Base-by-base conservation (phyloP, 805 yeast genomes). In the Barnettozyma siamensis region DNA sequence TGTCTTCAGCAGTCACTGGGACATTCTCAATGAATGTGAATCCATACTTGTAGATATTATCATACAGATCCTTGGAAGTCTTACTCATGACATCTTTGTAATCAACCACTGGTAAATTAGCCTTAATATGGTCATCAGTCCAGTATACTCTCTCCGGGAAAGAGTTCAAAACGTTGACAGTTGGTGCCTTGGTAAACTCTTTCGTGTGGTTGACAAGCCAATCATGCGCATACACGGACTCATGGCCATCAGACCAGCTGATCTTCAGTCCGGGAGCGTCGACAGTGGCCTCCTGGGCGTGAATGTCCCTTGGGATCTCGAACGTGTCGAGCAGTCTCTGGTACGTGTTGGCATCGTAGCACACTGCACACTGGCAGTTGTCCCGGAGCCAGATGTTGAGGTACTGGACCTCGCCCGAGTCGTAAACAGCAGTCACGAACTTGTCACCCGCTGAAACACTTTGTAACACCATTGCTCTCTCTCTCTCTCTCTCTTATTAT, bases 341-440 rank as follows among this genome's bases (percentile, higher is more conserved):
- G 50, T 73, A 76, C 27, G 87, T 80, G 35, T 61, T 53, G 3
- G 69, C 60, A 53, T 72, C 78, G 58, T 67, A 77, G 57, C 84
- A 78, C 23, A 65, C 48, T 10, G 62, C 58, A 47, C 84, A 80
- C 46, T 72, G 81, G 49, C 87, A 80, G 50, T 73, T 70, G 57
- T 80, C 87, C 35, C 87, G 64, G 16, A 80, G 64, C 86, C 86
- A 80, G 35, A 80, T 67, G 54, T 71, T 56, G 53, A 76, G 78
- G 45, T 45, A 42, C 11, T 42, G 36, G 26, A 42, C 31, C 2
- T 28, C 33, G 7, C 37, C 32, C 4, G 20, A n/a, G 5, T 21
- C 11, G 30, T 37, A 43, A 7, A 31, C 6, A 18, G 34, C 39
- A 17, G 31, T 37, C 7, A 36, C 37, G 27, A 30, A 19, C 23